Percentiles rank a stretch among this genome's conserved stretches.
phyloP scores from a whole-genome alignment of 2,329 filamentous ascomycete genomes.

The Phyllosticta citribraziliensis region DNA sequence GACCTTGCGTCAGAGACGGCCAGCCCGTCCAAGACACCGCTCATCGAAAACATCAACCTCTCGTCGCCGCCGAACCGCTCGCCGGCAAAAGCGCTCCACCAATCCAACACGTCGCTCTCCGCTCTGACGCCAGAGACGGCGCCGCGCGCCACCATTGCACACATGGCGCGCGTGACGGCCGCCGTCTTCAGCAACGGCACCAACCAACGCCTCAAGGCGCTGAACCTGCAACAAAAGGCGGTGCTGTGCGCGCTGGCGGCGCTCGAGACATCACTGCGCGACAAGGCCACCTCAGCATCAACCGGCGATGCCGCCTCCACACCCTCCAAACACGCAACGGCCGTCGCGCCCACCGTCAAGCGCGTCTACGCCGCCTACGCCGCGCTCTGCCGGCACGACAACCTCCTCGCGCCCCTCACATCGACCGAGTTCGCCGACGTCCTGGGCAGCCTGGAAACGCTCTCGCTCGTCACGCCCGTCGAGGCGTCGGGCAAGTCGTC shows the following conservation, averaged over 20 bases:
- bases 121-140: slow-evolving; percentile 65
- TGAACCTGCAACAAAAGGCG: slow-evolving; percentile 95
- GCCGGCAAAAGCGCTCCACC: slow-evolving; percentile 24
- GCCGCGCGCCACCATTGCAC: slow-evolving; percentile 77
- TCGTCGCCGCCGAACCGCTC: slow-evolving; percentile 41
- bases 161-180: slow-evolving; percentile 85
- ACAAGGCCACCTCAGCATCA: slow-evolving; percentile 14
- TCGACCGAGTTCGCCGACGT: slow-evolving; percentile 93
- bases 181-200: slow-evolving; percentile 86
- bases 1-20: slow-evolving; percentile 38
- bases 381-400: slow-evolving; percentile 72
- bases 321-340: slow-evolving; percentile 38
- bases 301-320: slow-evolving; percentile 17
- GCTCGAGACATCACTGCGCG: slow-evolving; percentile 65
- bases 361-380: slow-evolving; percentile 76
- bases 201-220: slow-evolving; percentile 67
- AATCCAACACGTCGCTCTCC: slow-evolving; percentile 38
- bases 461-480: slow-evolving; percentile 66
- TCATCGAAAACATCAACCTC: slow-evolving; percentile 74
- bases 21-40: slow-evolving; percentile 63
- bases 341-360: slow-evolving; percentile 68
- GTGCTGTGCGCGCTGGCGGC: slow-evolving; percentile 81
- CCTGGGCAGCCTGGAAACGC: slow-evolving; percentile 75
- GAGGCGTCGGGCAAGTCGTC: slow-evolving; percentile 46
- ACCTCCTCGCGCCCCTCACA: slow-evolving; percentile 80